Evolutionary conservation across 306 rosid genomes (phyloP).

Genomic region (Mucuna pruriens): DNA sequence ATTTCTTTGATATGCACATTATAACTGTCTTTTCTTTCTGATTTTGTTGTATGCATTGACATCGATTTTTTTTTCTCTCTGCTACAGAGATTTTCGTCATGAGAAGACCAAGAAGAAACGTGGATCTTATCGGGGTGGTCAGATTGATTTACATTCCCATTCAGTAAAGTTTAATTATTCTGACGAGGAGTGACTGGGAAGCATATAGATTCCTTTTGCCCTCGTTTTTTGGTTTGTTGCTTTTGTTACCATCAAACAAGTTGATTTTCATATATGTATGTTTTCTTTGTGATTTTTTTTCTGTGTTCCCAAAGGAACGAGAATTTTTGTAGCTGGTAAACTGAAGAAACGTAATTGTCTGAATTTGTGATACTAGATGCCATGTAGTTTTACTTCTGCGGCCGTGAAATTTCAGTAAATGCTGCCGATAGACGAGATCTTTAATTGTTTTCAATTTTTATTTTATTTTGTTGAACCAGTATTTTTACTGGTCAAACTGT

Average conservation of each 20-base stretch:
- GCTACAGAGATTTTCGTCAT: conserved; percentile 85
- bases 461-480: background rate
- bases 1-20: background rate
- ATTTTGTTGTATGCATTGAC: background rate
- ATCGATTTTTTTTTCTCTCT: background rate
- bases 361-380: background rate
- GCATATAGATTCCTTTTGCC: background rate
- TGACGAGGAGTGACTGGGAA: conserved; percentile 66
- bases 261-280: background rate
- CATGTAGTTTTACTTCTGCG: background rate
- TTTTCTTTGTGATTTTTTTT: background rate
- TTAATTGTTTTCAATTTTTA: background rate
- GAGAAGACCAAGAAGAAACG: conserved; percentile 99
- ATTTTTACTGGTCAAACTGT: background rate
- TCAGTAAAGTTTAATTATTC: conserved; percentile 85
- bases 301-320: background rate
- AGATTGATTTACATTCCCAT: conserved; percentile 79
- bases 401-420: background rate
- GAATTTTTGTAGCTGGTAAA: background rate
- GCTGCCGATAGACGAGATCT: background rate
- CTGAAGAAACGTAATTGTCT: background rate
- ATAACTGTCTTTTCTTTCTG: background rate
- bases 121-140: conserved; percentile 89
- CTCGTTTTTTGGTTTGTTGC: background rate
- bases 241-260: background rate